phyloP scores from a whole-genome alignment of 371 early-diverging fungal genomes.

The Mucor mucedo region DNA sequence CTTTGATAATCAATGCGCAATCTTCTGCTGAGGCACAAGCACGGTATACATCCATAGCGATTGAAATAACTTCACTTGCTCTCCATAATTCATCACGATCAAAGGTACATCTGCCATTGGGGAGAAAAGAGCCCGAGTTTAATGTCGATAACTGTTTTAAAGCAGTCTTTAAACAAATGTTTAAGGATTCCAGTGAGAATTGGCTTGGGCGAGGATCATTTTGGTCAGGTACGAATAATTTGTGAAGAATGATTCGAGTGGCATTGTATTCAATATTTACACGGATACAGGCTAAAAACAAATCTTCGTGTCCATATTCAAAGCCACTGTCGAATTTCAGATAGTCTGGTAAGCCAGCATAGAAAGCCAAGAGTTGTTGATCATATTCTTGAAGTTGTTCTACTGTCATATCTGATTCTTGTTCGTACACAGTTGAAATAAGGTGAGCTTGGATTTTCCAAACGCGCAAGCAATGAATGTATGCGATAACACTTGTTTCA shows the following conservation, averaged over 20 bases:
- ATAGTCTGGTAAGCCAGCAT: constrained; percentile 41
- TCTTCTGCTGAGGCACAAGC: constrained; percentile 33
- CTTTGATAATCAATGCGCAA: constrained; percentile 28
- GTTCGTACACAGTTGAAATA: constrained; percentile 41
- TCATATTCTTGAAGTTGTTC: constrained; percentile 48
- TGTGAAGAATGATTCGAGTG: constrained; percentile 52
- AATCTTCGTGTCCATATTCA: constrained; percentile 49
- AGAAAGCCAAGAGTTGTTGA: constrained; percentile 31
- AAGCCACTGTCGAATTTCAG: constrained; percentile 50
- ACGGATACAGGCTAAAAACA: constrained; percentile 43
- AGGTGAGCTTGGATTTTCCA: constrained; percentile 54
- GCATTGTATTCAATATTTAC: constrained; percentile 58
- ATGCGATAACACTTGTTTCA: constrained; percentile 40
- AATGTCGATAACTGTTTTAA: constrained; percentile 38
- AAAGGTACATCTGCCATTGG: constrained; percentile 45
- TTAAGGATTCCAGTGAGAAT: constrained; percentile 45
- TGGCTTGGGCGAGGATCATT: constrained; percentile 40
- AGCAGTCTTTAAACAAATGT: constrained; percentile 44
- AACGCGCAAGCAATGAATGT: constrained; percentile 33
- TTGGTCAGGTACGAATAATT: constrained; percentile 49
- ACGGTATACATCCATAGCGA: constrained; percentile 45
- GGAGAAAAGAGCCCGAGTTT: constrained; percentile 33
- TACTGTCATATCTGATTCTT: constrained; percentile 50
- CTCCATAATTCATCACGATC: constrained; percentile 56
- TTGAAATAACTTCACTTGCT: constrained; percentile 43